Conservation (phyloP, 768 basidiomycete genomes). For the Favolaschia claudopus region DNA sequence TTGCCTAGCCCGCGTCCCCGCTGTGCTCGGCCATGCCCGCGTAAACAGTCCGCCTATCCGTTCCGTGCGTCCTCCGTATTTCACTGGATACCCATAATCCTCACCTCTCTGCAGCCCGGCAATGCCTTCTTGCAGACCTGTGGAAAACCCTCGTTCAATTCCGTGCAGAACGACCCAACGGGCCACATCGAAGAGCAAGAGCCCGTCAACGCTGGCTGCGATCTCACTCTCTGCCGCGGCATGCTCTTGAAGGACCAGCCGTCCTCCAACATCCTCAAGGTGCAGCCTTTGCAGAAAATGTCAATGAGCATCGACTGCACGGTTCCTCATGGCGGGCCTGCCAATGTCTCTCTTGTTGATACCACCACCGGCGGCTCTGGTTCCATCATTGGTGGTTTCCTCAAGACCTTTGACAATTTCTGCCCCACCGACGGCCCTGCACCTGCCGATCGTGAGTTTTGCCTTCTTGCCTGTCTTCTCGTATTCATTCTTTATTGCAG, state of each 20-base stretch:
- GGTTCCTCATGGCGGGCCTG: slow-evolving; percentile 18
- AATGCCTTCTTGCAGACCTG: slow-evolving; percentile 9
- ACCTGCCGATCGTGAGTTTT: slow-evolving; percentile 15
- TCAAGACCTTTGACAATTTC: slow-evolving; percentile 24
- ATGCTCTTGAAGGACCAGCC: slow-evolving; percentile 25
- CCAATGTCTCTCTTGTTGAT: slow-evolving; percentile 25
- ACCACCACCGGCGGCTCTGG: slow-evolving; percentile 19
- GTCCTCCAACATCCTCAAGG: background rate
- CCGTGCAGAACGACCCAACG: slow-evolving; percentile 15
- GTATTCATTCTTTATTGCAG: background rate
- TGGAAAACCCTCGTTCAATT: slow-evolving; percentile 20
- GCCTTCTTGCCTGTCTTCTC: background rate
- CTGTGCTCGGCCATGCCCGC: slow-evolving; percentile 13
- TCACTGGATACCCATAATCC: background rate
- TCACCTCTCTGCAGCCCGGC: slow-evolving; percentile 14
- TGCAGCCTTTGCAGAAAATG: slow-evolving; percentile 15
- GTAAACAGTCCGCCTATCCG: slow-evolving; percentile 22
- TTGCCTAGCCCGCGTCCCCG: slow-evolving; percentile 13
- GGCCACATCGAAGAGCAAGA: slow-evolving; percentile 29
- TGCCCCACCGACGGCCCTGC: slow-evolving; percentile 23
- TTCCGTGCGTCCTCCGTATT: slow-evolving; percentile 2
- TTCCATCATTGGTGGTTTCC: slow-evolving; percentile 13
- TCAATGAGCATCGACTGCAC: slow-evolving; percentile 25
- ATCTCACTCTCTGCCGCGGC: slow-evolving; percentile 26
- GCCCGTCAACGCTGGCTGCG: slow-evolving; percentile 24